Evolutionary conservation across 2,329 filamentous ascomycete genomes (phyloP), one percentile per base, ranked within the genome.

Genomic region (Botrytis elliptica): DNA sequence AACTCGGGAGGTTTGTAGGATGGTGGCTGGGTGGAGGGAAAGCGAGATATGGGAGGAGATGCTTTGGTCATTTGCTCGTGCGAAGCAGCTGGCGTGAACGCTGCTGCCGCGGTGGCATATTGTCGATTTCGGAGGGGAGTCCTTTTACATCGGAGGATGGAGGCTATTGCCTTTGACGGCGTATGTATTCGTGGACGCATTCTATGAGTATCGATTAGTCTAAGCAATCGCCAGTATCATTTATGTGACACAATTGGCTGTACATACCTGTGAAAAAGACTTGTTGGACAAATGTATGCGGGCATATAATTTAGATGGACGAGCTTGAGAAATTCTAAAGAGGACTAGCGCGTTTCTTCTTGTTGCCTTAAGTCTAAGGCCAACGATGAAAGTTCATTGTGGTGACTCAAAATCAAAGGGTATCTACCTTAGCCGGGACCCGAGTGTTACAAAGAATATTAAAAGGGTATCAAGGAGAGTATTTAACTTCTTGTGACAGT

Each of bases 1-100:
- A 92, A 92, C 81, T 97, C 92, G 65, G 95, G 89, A 33, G 91
- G 92, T 81, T 95, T 93, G 82, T 97, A 92, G 72, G 93, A 97
- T 6, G 93, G 94, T 4, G 95, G 95, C 83, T 98, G 94, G 1
- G 90, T 92, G 0, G 90, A 81, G 70, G 88, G 86, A 77, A 85
- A 87, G 79, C 85, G 84, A 33, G 77, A 64, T 68, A 77, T 75
- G 3, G 78, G 75, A 25, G 75, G 72, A 46, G 84, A 80, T 1
- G 85, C 83, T 72, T 80, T 80, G 64, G 82, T 82, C 75, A 85
- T 86, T 77, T 87, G 85, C 40, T 86, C 82, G 72, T 87, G 83
- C 65, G 88, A 82, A 18, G 87, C 83, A 49, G 85, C 75, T 29
- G 77, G 76, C 67, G 88, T 85, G 25, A 86, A 86, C 9, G 84